These are phyloP conservation scores for Pulicaria dysenterica DNA, from an alignment of 129 eudicot genomes.

Conservation along the genomic window DNA sequence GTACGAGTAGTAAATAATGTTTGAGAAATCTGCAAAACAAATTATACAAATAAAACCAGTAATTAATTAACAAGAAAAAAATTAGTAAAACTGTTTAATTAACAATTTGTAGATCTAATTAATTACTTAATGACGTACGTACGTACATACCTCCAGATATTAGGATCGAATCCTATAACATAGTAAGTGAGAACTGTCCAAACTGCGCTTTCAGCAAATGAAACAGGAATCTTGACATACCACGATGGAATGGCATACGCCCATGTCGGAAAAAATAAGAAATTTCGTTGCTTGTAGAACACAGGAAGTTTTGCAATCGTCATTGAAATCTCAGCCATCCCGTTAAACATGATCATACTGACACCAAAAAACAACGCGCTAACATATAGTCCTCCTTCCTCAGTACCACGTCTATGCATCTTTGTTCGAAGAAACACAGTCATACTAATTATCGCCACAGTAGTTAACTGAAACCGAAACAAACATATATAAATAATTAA, in stretches of 20 bases:
- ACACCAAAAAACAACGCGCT: constrained; percentile 60
- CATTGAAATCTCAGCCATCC: constrained; percentile 73
- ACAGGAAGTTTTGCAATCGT: constrained; percentile 82
- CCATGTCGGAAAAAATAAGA: constrained; percentile 75
- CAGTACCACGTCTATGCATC: constrained; percentile 38
- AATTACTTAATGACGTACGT: background rate
- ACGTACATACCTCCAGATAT: constrained; percentile 56
- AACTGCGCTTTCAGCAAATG: constrained; percentile 51
- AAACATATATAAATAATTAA: background rate
- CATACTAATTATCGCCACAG: constrained; percentile 51
- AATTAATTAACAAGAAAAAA: no score
- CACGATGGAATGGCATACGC: constrained; percentile 70
- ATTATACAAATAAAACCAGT: background rate
- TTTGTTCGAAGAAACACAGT: constrained; percentile 69
- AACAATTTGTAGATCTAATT: no score
- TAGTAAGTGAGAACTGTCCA: constrained; percentile 71
- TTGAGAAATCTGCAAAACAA: constrained; percentile 54
- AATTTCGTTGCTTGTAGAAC: constrained; percentile 81
- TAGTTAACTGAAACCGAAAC: constrained; percentile 39
- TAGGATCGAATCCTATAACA: constrained; percentile 76
- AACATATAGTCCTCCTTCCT: constrained; percentile 49
- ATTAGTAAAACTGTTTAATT: no score
- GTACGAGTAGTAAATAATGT: constrained; percentile 45
- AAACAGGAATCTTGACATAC: constrained; percentile 67
- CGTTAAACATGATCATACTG: constrained; percentile 54